Base-by-base conservation (phyloP, 1,284 basidiomycete species). In the Pascua guehoae region DNA sequence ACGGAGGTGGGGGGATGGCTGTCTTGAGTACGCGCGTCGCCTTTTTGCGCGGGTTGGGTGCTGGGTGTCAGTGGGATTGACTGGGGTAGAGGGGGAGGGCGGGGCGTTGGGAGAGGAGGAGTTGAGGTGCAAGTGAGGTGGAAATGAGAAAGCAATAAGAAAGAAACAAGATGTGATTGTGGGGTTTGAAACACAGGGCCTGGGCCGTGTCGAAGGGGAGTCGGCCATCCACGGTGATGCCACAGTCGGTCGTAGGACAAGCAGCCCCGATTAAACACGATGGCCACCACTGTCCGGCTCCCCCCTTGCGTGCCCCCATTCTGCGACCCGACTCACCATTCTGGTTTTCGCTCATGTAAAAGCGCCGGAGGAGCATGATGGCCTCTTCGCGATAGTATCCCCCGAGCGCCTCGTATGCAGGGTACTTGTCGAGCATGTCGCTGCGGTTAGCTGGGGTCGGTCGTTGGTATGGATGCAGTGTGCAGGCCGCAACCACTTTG, bases 291-390 rank as follows among this genome's bases (percentile, higher is more conserved):
- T n/a, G 24, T 32, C 24, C 24, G 24, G 3, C 24, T 32, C 24
- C 7, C 24, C n/a, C 41, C 12, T 41, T 41, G 4, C 40, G 10
- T 41, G 12, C 3, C 41, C 9, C 16, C 44, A 45, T 7, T 24
- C 1, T 18, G 3, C 7, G 7, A n/a, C 11, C 15, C 17, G 16
- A 73, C 83, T 49, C 63, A 92, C 94, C 94, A 69, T 95, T 94
- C 9, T 81, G 81, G 73, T 99, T 98, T 74, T 97, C 92, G 0
- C 91, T 94, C 67, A 98, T 84, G 77, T 98, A 98, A 77, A 98
- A 98, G 40, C 88, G 84, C 10, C 96, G 86, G 17, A 98, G 79
- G 43, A 96, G 83, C 86, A 98, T 88, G 71, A 98, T 98, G 8
- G 95, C 93, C 61, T 96, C 91, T 69, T 97, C 91, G 40, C 94